Evolutionary conservation across 108 stramenopile species (phyloP), one percentile per base, ranked within the genome.

Genomic region (Seminavis robusta): DNA sequence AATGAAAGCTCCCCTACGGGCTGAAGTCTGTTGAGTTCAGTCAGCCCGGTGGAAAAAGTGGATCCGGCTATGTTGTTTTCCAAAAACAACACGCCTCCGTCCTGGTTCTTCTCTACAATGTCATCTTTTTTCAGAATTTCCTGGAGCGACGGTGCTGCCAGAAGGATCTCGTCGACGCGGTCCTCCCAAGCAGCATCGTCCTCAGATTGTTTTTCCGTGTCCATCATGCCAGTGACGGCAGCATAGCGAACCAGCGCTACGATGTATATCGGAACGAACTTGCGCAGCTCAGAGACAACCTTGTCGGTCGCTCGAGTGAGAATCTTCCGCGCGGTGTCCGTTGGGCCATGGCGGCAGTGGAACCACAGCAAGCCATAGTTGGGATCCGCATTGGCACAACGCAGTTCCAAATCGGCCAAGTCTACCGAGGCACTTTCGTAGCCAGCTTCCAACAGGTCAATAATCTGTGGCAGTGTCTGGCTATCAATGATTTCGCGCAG

Each of bases 321-420:
- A 24, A 88, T 73, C 44, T 61, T 65, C 46, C 83, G 51, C 1
- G 98, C 90, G 2, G 95, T 87, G 46, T 95, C 95, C 31, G 73
- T 79, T 24, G 95, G 90, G 13, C 70, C 66, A 15, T 70, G 55
- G 25, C 96, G 80, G 56, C 94, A 96, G 47, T 80, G 80, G 63
- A 97, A 95, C 94, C 96, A 97, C 54, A 96, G 48, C 38, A 80
- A 76, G 4, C 98, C 98, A 68, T 98, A 98, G 66, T 98, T 98
- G 4, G 98, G 98, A 56, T 97, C 96, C 4, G 98, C 98, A 59
- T 96, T 97, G 16, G 84, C 80, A 45, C 95, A 97, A 15, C 77
- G 71, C 31, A 89, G 73, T 54, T 88, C 87, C 38, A 96, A 73
- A 26, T 59, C 57, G 40, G 15, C 24, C 44, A 46, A 32, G 43